Percentiles rank a stretch among this genome's conserved stretches.
Conservation (phyloP, 2,329 filamentous ascomycete genomes). For the Trichoderma sp. region DNA sequence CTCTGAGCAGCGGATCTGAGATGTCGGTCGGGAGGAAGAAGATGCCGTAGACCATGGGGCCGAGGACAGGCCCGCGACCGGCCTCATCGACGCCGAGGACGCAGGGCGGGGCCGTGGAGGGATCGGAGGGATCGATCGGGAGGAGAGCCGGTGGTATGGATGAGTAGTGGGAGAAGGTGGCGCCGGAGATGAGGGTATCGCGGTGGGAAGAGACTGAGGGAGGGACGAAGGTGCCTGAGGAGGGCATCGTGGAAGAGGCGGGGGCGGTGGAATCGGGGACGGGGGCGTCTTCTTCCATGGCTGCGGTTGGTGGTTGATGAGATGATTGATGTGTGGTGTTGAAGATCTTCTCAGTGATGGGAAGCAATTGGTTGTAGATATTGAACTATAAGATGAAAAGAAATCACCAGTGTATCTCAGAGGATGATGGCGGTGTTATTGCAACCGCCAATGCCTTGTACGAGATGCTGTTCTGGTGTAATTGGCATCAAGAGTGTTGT, state of each 20-base stretch:
- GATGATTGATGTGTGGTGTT: background rate
- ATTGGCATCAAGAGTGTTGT: background rate
- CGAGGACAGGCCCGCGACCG: slow-evolving; percentile 88
- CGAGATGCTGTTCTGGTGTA: background rate
- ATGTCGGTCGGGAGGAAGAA: slow-evolving; percentile 73
- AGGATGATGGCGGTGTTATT: too few species aligned
- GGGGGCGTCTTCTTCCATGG: slow-evolving; percentile 1
- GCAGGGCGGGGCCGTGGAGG: slow-evolving; percentile 47
- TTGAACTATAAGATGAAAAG: background rate
- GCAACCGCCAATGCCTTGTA: background rate
- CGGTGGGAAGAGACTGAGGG: slow-evolving; percentile 69
- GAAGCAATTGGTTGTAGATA: background rate
- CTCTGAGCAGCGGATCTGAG: slow-evolving; percentile 70
- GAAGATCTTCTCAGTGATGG: background rate
- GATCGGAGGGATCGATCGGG: slow-evolving; percentile 36
- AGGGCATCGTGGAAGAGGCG: background rate
- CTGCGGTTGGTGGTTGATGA: background rate
- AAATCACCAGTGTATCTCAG: too few species aligned
- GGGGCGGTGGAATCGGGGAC: background rate
- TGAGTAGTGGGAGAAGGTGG: slow-evolving; percentile 71
- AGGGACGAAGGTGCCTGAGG: slow-evolving; percentile 53
- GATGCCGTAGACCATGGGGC: slow-evolving; percentile 69
- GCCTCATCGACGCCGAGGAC: slow-evolving; percentile 91
- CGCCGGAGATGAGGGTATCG: slow-evolving; percentile 56
- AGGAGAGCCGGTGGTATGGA: slow-evolving; percentile 62